Percentiles rank a stretch among this genome's conserved stretches.
Conservation (phyloP, 2,329 filamentous ascomycete genomes). For the Fusarium pilosicola region DNA sequence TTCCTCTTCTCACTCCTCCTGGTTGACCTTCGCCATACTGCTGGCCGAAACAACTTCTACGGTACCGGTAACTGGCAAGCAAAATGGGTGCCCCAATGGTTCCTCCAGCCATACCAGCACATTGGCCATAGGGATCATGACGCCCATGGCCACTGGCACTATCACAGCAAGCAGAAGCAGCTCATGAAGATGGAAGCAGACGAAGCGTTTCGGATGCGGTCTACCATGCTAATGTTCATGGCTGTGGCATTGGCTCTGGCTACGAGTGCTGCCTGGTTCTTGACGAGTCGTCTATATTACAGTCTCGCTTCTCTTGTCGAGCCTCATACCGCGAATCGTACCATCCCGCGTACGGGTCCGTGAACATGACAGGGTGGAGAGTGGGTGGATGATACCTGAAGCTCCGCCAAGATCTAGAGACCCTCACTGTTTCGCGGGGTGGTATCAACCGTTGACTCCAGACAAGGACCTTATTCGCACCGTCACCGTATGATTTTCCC, state of each 20-base stretch:
- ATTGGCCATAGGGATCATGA: conserved; percentile 39
- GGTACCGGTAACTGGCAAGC: conserved; percentile 45
- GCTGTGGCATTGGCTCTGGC: conserved; percentile 43
- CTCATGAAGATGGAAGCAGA: conserved; percentile 69
- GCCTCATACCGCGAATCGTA: conserved; percentile 7
- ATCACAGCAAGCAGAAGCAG: conserved; percentile 67
- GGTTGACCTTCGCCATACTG: conserved; percentile 67
- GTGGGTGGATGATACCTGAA: not conserved
- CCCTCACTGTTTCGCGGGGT: not conserved
- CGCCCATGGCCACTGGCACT: conserved; percentile 52
- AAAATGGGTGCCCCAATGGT: conserved; percentile 32
- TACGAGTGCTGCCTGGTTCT: conserved; percentile 24
- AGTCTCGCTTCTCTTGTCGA: conserved; percentile 17
- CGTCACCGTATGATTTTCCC: not conserved
- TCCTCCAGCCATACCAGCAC: conserved; percentile 53
- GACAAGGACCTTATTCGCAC: not conserved
- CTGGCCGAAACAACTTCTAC: conserved; percentile 56
- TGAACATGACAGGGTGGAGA: conserved; percentile 4
- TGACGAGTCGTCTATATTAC: conserved; percentile 28
- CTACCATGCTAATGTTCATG: conserved; percentile 62
- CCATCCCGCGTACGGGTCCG: conserved; percentile 7
- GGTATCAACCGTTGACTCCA: not conserved
- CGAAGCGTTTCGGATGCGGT: conserved; percentile 71
- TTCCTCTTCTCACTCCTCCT: conserved; percentile 73
- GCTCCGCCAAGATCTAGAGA: not conserved